Evolutionary conservation across 805 yeast genomes (phyloP).

Genomic region (Candida oleophila): DNA sequence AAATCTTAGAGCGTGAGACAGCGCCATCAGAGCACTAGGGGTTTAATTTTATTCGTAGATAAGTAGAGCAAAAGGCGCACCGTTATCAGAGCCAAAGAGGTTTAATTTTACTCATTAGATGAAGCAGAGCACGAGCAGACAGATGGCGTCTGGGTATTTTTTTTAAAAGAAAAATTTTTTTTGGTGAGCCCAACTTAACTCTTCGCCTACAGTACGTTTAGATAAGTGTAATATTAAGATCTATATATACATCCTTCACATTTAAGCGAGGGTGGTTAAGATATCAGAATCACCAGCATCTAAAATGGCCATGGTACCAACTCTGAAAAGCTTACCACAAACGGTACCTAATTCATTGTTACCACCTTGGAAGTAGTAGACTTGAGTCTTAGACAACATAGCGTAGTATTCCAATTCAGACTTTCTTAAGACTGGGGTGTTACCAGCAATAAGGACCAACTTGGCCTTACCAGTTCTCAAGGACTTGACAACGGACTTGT

Average conservation of each 20-base stretch:
- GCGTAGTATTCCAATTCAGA: constrained; percentile 99
- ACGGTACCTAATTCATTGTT: constrained; percentile 99
- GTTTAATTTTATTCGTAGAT: too few species aligned
- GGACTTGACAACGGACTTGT: constrained; percentile 98
- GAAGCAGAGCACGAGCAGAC: too few species aligned
- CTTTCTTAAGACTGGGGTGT: constrained; percentile 99
- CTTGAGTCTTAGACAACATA: constrained; percentile 96
- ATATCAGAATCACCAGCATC: constrained; percentile 99
- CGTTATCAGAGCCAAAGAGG: too few species aligned
- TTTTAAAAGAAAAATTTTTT: too few species aligned
- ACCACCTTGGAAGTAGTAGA: constrained; percentile 99
- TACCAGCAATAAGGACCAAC: constrained; percentile 96
- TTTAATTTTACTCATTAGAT: too few species aligned
- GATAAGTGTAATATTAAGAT: background rate
- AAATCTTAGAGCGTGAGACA: too few species aligned
- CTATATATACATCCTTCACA: constrained; percentile 2
- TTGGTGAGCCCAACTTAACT: too few species aligned
- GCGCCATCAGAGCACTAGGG: too few species aligned
- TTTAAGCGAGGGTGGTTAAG: constrained; percentile 52
- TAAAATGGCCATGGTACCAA: constrained; percentile 91
- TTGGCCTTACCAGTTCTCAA: constrained; percentile 99
- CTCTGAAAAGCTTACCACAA: constrained; percentile 99
- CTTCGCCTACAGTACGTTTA: background rate
- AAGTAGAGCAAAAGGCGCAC: too few species aligned
- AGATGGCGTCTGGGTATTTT: too few species aligned